Conservation (phyloP, 1,284 basidiomycete species). For the Somion occarium region DNA sequence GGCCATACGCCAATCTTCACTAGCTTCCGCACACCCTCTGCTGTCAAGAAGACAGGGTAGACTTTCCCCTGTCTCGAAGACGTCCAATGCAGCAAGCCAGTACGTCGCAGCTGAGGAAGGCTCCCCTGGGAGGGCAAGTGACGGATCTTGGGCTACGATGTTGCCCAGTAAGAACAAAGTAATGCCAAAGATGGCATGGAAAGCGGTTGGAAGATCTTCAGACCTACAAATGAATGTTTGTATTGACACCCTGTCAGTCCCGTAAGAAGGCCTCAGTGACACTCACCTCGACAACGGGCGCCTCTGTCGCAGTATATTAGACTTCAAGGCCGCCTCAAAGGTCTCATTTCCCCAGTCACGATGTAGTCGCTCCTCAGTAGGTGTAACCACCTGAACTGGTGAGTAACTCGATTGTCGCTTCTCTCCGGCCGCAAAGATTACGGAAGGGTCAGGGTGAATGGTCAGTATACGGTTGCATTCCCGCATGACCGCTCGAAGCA, state of each 20-base stretch:
- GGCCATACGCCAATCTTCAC: slow-evolving; percentile 64
- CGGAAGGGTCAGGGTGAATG: slow-evolving; percentile 49
- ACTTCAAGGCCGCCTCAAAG: slow-evolving; percentile 9
- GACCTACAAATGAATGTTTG: slow-evolving; percentile 22
- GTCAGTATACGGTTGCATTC: slow-evolving; percentile 58
- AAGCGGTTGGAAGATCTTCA: slow-evolving; percentile 52
- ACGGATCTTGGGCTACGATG: slow-evolving; percentile 45
- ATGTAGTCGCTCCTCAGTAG: slow-evolving; percentile 26
- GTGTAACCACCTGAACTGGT: slow-evolving; percentile 21
- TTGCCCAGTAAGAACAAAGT: slow-evolving; percentile 58
- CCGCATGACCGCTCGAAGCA: slow-evolving; percentile 58
- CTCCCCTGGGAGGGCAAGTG: slow-evolving; percentile 47
- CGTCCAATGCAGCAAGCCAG: slow-evolving; percentile 61
- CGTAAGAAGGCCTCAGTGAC: not conserved
- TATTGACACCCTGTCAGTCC: not conserved
- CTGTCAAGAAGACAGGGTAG: slow-evolving; percentile 43
- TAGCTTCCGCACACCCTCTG: slow-evolving; percentile 1
- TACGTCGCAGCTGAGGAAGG: slow-evolving; percentile 46
- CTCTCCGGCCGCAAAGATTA: slow-evolving; percentile 32
- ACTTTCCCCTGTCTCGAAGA: slow-evolving; percentile 62
- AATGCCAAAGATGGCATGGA: slow-evolving; percentile 60
- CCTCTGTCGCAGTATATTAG: slow-evolving; percentile 4
- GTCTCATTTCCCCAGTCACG: slow-evolving; percentile 30
- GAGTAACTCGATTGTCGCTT: slow-evolving; percentile 14
- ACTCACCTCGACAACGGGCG: slow-evolving; percentile 17